phyloP scores from a whole-genome alignment of 2,329 filamentous ascomycete genomes.

The Cladosporium sphaerospermum region DNA sequence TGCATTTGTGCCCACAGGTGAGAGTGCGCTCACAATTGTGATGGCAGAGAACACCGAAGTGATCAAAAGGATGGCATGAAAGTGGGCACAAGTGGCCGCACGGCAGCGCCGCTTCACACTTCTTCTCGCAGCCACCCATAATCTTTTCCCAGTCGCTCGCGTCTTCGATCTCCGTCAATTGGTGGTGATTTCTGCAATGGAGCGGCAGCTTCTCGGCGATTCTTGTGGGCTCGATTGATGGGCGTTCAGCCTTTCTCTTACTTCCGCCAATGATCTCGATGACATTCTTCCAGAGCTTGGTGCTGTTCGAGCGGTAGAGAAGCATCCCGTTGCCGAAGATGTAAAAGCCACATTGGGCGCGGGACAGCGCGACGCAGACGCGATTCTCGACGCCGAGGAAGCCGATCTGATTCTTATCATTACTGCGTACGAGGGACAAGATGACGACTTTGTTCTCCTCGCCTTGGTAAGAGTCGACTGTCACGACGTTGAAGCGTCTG shows the following conservation, averaged over 20 bases:
- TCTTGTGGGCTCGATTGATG: constrained; percentile 17
- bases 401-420: constrained; percentile 53
- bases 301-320: constrained; percentile 21
- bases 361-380: constrained; percentile 57
- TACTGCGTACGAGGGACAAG: constrained; percentile 73
- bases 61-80: constrained; percentile 46
- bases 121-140: constrained; percentile 47
- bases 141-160: constrained; percentile 49
- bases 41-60: constrained; percentile 28
- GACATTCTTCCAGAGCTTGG: constrained; percentile 24
- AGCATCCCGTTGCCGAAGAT: constrained; percentile 71
- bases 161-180: constrained; percentile 27
- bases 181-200: constrained; percentile 24
- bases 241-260: constrained; percentile 14
- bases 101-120: constrained; percentile 39
- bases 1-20: constrained; percentile 36
- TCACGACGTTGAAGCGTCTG: constrained; percentile 54
- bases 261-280: constrained; percentile 24
- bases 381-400: constrained; percentile 64
- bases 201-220: constrained; percentile 21
- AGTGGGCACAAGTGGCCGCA: constrained; percentile 51
- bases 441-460: constrained; percentile 83
- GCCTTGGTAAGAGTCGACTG: constrained; percentile 84
- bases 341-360: constrained; percentile 74
- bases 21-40: constrained; percentile 30